Base-by-base conservation (phyloP, 129 eudicot genomes). In the Arctium lappa region DNA sequence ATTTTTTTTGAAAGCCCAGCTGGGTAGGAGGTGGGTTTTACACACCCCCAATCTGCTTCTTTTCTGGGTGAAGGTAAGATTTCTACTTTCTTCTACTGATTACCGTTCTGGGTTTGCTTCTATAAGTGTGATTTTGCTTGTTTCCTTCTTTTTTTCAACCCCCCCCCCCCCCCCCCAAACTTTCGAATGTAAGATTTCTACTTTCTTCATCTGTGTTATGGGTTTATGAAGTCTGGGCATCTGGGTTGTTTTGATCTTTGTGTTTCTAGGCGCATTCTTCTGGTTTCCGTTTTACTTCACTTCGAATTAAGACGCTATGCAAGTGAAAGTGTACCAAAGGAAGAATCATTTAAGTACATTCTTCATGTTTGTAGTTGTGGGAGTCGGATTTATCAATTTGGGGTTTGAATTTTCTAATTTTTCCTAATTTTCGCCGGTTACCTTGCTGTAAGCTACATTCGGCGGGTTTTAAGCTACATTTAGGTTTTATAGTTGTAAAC, bases 31-130 rank as follows among this genome's bases (percentile, higher is more conserved):
- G 8, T 40, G 63, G 50, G 16, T 16, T 40, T 79, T 70, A 82
- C 76, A 37, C 87, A 46, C 83, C 62, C 77, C 75, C 74, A 84
- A 85, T 85, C 91, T 79, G 77, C 88, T 78, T 83, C 72, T 39
- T 72, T 80, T 44, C 84, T 42, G 75, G 39, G 38, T 75, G 5
- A 81, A 84, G 85, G 89, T 89, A 44, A 69, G 2, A 1, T 30
- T 40, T 73, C 10, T 3, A 63, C 40, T 36, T 82, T 34, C 50
- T 60, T 22, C 37, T 50, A 8, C 22, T 46, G 11, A 60, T 1
- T 18, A 31, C 65, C 60, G 50, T 38, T 80, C 78, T 75, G 42
- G 73, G 77, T 77, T 44, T 83, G 62, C 56, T 79, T 70, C 34
- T 0, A 0, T n/a, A 50, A 48, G 66, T 40, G 79, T 37, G 72